Evolutionary conservation across 257 asterid species (phyloP), one percentile per base, ranked within the genome.

Genomic region (Fraxinus pennsylvanica): DNA sequence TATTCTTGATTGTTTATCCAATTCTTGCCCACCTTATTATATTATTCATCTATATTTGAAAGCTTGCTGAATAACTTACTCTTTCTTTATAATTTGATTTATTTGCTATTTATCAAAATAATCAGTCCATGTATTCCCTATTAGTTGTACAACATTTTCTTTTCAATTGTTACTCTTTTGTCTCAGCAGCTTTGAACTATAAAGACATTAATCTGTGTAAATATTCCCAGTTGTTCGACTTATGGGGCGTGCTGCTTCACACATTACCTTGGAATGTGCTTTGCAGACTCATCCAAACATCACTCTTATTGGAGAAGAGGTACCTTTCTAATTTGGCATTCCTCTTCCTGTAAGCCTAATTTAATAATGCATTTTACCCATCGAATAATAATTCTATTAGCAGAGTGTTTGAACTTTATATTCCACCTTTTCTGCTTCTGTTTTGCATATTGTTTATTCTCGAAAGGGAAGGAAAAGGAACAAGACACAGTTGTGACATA

Each of bases 221-320:
- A 71, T 21, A 66, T 81, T 71, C 19, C 54, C 86, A 91, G 97
- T 91, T 84, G 94, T 91, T 79, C 85, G 97, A 45, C 94, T 91
- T 66, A 91, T 91, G 94, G 94, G 94, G 10, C 92, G 94, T 77
- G 88, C 97, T 76, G 97, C 97, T 75, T 91, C 97, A 76, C 97
- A 91, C 85, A 91, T 90, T 74, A 91, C 97, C 54, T 74, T 91
- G 71, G 97, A 91, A 87, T 91, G 97, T 79, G 94, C 93, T 74
- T 74, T 90, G 83, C 97, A 91, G 84, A 91, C 97, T 66, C 94
- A 90, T 84, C 93, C 97, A 36, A 91, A 91, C 85, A 69, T 91
- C 73, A 90, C 93, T 69, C 90, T 91, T 73, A 87, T 91, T 70
- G 97, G 97, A 73, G 97, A 91, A 87, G 97, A 91, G 97, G 97